Conservation (phyloP, 2,329 filamentous ascomycete genomes). For the Leptographium wingfieldii region DNA sequence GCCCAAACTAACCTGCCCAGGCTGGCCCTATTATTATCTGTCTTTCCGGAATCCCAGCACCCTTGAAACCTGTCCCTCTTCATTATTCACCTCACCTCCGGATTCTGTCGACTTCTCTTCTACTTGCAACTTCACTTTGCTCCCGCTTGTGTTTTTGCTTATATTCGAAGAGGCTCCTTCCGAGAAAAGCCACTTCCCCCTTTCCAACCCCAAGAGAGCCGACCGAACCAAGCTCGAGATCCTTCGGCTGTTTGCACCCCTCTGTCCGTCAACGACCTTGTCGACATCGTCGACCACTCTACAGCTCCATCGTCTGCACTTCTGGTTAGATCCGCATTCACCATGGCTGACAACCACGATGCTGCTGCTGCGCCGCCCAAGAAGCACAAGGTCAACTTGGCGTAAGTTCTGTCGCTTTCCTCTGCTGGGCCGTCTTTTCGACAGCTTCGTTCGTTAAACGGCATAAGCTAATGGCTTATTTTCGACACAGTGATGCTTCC, state of each 20-base stretch:
- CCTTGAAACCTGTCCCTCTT: not conserved
- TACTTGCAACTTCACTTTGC: not conserved
- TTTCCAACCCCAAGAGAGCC: not conserved
- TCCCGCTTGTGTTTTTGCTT: not conserved
- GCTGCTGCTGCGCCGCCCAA: conserved; percentile 8
- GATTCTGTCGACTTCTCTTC: not conserved
- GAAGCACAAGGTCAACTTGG: conserved; percentile 66
- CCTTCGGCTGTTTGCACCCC: not conserved
- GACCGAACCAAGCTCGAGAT: not conserved
- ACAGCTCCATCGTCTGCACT: not conserved
- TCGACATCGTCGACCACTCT: not conserved
- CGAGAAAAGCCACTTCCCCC: not conserved
- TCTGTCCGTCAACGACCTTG: not conserved
- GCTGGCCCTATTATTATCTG: conserved; percentile 2
- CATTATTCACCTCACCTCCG: not conserved
- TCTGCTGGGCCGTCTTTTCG: not conserved
- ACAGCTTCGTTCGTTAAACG: not conserved
- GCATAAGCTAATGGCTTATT: conserved; percentile 3
- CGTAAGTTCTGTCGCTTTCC: conserved; percentile 38
- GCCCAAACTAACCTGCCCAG: not conserved
- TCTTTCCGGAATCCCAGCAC: not conserved
- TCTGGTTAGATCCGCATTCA: conserved; percentile 22
- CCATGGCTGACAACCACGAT: conserved; percentile 51
- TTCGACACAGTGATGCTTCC: conserved; percentile 61
- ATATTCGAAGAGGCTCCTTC: not conserved